Percentiles rank a stretch among this genome's conserved stretches.
phyloP scores from a whole-genome alignment of 2,329 filamentous ascomycete species.

The Arthrinium puccinioides region DNA sequence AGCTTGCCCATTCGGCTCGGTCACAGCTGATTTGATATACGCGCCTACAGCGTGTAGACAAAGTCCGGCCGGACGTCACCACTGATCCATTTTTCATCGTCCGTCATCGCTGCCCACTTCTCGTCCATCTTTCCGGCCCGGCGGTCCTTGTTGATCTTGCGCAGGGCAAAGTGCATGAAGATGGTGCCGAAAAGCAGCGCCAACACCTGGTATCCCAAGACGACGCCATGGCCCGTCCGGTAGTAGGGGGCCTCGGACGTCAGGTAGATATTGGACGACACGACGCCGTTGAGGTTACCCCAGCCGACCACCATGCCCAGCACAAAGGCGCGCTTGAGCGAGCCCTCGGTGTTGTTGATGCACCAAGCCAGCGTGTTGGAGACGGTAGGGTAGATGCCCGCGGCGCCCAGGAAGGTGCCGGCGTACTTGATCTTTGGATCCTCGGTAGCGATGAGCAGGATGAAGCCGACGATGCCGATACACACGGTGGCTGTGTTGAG shows the following conservation, averaged over 20 bases:
- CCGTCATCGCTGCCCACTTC: slow-evolving; percentile 4
- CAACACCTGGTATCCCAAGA: slow-evolving; percentile 42
- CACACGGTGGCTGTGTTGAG: slow-evolving; percentile 70
- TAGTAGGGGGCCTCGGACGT: slow-evolving; percentile 53
- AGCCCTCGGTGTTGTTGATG: slow-evolving; percentile 81
- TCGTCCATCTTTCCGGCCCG: slow-evolving; percentile 1
- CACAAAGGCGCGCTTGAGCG: slow-evolving; percentile 84
- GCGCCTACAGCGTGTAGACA: slow-evolving; percentile 6
- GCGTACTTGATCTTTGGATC: slow-evolving; percentile 68
- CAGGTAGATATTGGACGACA: slow-evolving; percentile 73
- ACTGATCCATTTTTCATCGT: slow-evolving; percentile 4
- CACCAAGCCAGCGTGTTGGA: slow-evolving; percentile 84
- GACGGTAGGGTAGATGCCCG: slow-evolving; percentile 84
- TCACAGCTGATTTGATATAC: no score
- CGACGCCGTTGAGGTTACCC: slow-evolving; percentile 86
- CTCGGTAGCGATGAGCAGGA: slow-evolving; percentile 64
- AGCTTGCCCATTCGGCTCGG: no score
- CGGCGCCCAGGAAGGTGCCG: slow-evolving; percentile 74
- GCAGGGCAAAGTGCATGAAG: slow-evolving; percentile 6
- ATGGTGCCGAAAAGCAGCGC: slow-evolving; percentile 5
- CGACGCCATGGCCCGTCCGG: slow-evolving; percentile 64
- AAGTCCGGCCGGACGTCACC: slow-evolving; percentile 8
- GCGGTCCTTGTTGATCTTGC: slow-evolving; percentile 3
- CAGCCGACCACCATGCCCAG: slow-evolving; percentile 84
- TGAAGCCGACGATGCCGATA: slow-evolving; percentile 71